Conservation (phyloP, 495 filamentous ascomycete genomes). For the Hypoxylon crocopeplum region DNA sequence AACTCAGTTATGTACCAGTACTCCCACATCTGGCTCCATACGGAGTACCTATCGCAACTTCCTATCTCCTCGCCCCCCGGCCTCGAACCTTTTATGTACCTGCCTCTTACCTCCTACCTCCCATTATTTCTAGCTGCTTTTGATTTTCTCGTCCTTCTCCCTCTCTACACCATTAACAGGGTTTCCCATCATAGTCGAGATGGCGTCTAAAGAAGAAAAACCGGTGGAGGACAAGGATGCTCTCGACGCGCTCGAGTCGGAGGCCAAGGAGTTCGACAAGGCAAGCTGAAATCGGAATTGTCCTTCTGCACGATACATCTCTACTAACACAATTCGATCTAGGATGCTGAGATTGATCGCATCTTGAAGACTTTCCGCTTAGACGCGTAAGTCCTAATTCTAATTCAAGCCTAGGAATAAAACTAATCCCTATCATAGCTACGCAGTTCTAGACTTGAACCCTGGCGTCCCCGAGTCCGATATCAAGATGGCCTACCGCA, state of each 20-base stretch:
- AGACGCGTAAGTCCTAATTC: conserved; percentile 21
- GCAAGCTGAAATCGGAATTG: conserved; percentile 46
- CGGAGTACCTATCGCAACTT: conserved; percentile 20
- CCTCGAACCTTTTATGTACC: conserved; percentile 1
- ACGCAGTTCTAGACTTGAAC: conserved; percentile 94
- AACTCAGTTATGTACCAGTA: no score
- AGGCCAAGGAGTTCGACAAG: conserved; percentile 90
- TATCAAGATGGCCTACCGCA: conserved; percentile 92
- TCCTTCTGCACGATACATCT: conserved; percentile 1
- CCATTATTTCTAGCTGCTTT: not conserved
- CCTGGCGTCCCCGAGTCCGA: conserved; percentile 94
- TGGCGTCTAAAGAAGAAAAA: conserved; percentile 28
- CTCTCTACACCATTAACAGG: not conserved
- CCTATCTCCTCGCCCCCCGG: conserved; percentile 13
- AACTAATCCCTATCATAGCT: conserved; percentile 57
- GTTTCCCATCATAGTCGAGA: not conserved
- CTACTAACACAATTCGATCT: conserved; percentile 24
- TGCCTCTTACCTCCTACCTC: not conserved
- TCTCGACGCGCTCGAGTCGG: conserved; percentile 82
- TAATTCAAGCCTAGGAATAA: not conserved
- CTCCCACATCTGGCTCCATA: no score
- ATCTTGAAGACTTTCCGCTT: conserved; percentile 86
- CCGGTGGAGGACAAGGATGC: conserved; percentile 73
- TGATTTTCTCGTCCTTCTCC: not conserved
- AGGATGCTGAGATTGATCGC: conserved; percentile 96